Base-by-base conservation (phyloP, 768 basidiomycete species). In the Rhodocollybia butyracea region DNA sequence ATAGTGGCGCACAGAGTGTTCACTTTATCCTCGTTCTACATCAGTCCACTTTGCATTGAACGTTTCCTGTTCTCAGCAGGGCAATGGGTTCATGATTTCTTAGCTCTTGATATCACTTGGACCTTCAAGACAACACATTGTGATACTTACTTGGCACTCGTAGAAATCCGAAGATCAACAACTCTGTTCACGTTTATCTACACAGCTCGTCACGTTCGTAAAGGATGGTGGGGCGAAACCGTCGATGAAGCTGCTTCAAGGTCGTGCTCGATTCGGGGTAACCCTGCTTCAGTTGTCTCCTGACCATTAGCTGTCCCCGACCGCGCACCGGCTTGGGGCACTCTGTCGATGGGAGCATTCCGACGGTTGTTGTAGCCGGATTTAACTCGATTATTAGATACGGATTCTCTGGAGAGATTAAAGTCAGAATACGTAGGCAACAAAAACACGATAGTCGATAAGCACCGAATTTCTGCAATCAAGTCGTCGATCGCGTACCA, bases 311-410 rank as follows among this genome's bases (percentile, higher is more conserved):
- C 79, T 24, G 76, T 79, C 41, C 88, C 89, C 19, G 75, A 66
- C 34, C 86, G 77, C 27, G 87, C 77, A 2, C 90, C 89, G 1
- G 89, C 91, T 17, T 76, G 70, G 1, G 89, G 89, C 6, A 93
- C 85, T 62, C 68, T 69, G 69, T 90, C 88, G 57, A 92, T 91
- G 38, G 89, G 88, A 8, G 86, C 84, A 47, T 64, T 63, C 3
- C 60, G 60, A 24, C 88, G 80, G 56, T 81, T 79, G 51, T 76
- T 70, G 60, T 88, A 81, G 21, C 88, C 89, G 6, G 89, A 90
- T 66, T 90, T 91, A 66, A 94, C 73, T 39, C 90, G 84, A 69
- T 94, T 92, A 65, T 92, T 94, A 13, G 88, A 85, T 2, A 85
- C 83, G 19, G 83, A 80, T 70, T 93, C 90, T 46, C 91, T 92